Conservation (phyloP, 352 stramenopile species). For the Phytopythium ostracodes region DNA sequence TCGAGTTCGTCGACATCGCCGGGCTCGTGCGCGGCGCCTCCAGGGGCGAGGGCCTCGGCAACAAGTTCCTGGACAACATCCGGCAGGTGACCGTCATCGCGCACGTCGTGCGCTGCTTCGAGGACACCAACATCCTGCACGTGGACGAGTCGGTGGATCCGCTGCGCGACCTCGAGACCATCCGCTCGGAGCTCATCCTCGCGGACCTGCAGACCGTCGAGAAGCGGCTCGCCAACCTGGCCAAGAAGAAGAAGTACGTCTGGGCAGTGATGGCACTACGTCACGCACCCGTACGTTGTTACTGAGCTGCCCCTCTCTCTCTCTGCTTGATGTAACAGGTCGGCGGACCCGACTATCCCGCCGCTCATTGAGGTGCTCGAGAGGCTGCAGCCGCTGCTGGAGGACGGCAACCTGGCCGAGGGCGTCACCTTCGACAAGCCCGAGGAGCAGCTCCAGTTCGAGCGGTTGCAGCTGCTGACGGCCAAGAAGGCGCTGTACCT, state of each 20-base stretch:
- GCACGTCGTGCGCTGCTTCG: constrained; percentile 96
- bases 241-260: constrained; percentile 75
- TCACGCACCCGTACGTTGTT: not conserved
- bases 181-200: constrained; percentile 96
- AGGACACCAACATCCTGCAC: constrained; percentile 97
- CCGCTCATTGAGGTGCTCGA: constrained; percentile 57
- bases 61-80: constrained; percentile 89
- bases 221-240: constrained; percentile 53
- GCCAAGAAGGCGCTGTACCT: constrained; percentile 96
- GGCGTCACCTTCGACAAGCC: constrained; percentile 57
- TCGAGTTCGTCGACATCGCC: constrained; percentile 88
- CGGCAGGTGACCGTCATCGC: constrained; percentile 78
- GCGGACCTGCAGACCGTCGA: constrained; percentile 82
- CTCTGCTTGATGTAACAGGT: constrained; percentile 26
- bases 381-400: constrained; percentile 63
- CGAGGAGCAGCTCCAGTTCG: constrained; percentile 85
- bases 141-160: constrained; percentile 96
- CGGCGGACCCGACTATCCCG: constrained; percentile 45
- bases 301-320: constrained; percentile 4
- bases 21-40: constrained; percentile 79
- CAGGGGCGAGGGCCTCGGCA: constrained; percentile 77
- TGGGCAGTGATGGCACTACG: too few species aligned
- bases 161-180: constrained; percentile 96
- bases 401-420: constrained; percentile 75
- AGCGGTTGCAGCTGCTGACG: constrained; percentile 83